Evolutionary conservation across 1,139 yeast species (phyloP), one percentile per base, ranked within the genome.

Genomic region (Yamadazyma siamensis): DNA sequence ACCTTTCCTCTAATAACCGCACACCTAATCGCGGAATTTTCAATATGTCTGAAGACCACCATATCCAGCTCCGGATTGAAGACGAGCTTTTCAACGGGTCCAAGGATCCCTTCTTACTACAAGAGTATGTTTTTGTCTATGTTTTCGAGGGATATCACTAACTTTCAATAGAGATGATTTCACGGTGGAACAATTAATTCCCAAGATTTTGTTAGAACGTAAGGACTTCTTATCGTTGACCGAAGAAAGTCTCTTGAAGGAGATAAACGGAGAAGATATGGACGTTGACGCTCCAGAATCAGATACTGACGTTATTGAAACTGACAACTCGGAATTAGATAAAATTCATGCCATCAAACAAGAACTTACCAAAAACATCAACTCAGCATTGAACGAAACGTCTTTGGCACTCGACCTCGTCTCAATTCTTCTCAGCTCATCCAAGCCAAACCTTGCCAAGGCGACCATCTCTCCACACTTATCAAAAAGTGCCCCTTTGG

Each of bases 391-490:
- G 46, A 91, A 91, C 52, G 97, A 91, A 51, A 80, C 95, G 0
- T 88, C 96, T 0, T 60, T 91, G 25, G 80, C 95, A 1, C 63
- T 89, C 36, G 98, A 91, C 50, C 85, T 89, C 45, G 82, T 89
- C 2, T 86, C 96, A 2, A 65, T 91, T 36, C 60, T 94, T 33
- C 66, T 91, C 27, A 82, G 96, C n/a, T 73, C 87, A 11, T 76
- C 77, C 9, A 72, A 91, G 39, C 96, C 96, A 2, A 83, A 84
- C 14, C 81, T 91, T 2, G 95, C 94, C 2, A 73, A 83, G 23
- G 71, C 89, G 3, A 85, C 96, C 4, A 86, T 91, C 77, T 87
- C 96, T 1, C 91, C 96, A 1, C 89, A 81, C 55, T 64, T 91
- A 39, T 75, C 79, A 43, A 82, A 85, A 43, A 77, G 75, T 35